phyloP scores from a whole-genome alignment of 192 early-diverging fungal genomes.

The Chytriomyces hyalinus region DNA sequence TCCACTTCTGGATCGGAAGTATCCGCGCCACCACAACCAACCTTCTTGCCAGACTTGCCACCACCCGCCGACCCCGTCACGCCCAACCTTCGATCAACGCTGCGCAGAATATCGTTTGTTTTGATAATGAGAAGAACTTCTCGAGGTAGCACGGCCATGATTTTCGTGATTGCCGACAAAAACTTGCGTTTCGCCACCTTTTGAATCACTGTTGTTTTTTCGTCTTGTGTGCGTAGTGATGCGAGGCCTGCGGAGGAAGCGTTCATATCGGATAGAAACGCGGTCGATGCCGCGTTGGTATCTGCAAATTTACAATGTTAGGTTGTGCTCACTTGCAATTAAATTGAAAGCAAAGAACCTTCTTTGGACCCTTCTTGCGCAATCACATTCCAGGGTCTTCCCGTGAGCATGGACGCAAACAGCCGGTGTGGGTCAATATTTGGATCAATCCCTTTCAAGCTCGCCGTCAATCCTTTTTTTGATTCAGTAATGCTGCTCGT shows the following conservation, averaged over 20 bases:
- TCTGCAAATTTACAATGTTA: no score
- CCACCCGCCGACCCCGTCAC: constrained; percentile 29
- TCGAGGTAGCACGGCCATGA: constrained; percentile 80
- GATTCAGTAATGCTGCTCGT: background rate
- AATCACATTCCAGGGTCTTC: constrained; percentile 81
- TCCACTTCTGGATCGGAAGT: background rate
- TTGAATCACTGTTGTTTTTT: constrained; percentile 58
- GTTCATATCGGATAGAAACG: background rate
- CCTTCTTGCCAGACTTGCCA: background rate
- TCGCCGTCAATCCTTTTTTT: background rate
- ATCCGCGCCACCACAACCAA: background rate
- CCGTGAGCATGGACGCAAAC: constrained; percentile 88
- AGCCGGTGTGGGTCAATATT: constrained; percentile 77
- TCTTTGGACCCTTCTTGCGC: constrained; percentile 17
- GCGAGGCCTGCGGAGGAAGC: constrained; percentile 34
- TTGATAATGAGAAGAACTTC: constrained; percentile 88
- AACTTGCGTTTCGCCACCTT: constrained; percentile 61
- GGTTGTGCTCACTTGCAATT: no score
- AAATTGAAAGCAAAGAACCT: background rate
- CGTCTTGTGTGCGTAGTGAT: constrained; percentile 49
- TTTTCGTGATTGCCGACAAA: constrained; percentile 75
- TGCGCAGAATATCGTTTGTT: constrained; percentile 87
- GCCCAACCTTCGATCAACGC: constrained; percentile 52
- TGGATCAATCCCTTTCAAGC: constrained; percentile 3
- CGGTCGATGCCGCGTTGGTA: no score